A percentile compares a stretch with the other conserved stretches of the same genome.
Conservation (phyloP, 148 eudicot genomes). For the Diospyros lotus region DNA sequence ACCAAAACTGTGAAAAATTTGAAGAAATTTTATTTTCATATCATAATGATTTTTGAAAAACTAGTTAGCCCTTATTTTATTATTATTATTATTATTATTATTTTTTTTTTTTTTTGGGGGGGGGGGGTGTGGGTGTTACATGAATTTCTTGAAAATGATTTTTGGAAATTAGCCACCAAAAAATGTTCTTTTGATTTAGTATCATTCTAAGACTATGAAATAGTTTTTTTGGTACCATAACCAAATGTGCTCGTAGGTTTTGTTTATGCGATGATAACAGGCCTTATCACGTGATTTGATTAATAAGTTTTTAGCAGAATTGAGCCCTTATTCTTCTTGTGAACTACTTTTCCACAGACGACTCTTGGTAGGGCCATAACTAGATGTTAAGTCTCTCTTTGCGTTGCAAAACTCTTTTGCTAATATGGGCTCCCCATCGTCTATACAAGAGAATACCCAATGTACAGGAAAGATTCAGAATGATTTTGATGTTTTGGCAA, state of each 20-base stretch:
- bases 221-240: too few species aligned
- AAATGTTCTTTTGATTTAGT: too few species aligned
- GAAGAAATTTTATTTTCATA: too few species aligned
- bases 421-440: neutral
- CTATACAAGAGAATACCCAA: constrained; percentile 5
- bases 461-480: neutral
- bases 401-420: neutral
- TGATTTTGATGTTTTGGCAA: constrained; percentile 1
- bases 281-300: neutral
- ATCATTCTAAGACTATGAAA: too few species aligned
- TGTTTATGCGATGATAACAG: neutral
- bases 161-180: too few species aligned
- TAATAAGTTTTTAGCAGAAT: neutral
- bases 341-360: neutral
- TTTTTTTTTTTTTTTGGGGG: too few species aligned
- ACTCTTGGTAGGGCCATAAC: neutral
- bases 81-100: too few species aligned
- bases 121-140: too few species aligned
- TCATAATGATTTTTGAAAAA: too few species aligned
- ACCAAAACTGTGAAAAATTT: too few species aligned
- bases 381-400: neutral
- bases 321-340: neutral
- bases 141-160: too few species aligned
- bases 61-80: too few species aligned
- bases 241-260: neutral